Conservation (phyloP, 768 basidiomycete species). For the Phanerochaete sordida region DNA sequence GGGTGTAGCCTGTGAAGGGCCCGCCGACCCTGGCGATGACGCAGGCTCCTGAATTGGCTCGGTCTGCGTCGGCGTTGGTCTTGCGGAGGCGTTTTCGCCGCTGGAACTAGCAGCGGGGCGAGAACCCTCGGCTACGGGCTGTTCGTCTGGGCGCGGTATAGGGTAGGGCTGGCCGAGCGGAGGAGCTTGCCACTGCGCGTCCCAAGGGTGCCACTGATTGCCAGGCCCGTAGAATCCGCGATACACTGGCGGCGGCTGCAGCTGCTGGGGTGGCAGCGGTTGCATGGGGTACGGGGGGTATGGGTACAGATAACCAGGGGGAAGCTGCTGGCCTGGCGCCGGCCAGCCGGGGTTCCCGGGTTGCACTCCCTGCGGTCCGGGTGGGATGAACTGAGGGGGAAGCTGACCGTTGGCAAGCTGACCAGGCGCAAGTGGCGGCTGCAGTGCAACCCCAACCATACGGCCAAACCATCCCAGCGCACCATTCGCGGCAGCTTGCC, state of each 20-base stretch:
- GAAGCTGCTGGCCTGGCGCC: constrained; percentile 28
- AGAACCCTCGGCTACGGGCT: not conserved
- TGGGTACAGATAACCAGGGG: constrained; percentile 15
- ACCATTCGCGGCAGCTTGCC: constrained; percentile 29
- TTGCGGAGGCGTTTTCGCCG: not conserved
- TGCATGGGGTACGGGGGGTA: constrained; percentile 14
- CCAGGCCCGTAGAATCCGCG: constrained; percentile 63
- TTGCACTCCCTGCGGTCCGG: constrained; percentile 25
- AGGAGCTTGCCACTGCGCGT: constrained; percentile 27
- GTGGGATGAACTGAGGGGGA: constrained; percentile 14
- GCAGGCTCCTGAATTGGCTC: not conserved
- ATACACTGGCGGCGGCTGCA: constrained; percentile 51
- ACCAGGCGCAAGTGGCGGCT: constrained; percentile 30
- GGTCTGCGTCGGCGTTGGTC: not conserved
- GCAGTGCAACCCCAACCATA: constrained; percentile 51
- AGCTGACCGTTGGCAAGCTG: constrained; percentile 20
- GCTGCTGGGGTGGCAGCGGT: constrained; percentile 18
- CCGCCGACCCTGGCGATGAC: not conserved
- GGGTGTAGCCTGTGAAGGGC: not conserved
- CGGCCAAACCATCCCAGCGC: constrained; percentile 47
- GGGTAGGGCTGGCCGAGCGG: constrained; percentile 9
- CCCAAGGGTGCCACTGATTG: constrained; percentile 66
- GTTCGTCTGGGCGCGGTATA: constrained; percentile 13
- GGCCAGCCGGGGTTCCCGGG: constrained; percentile 33
- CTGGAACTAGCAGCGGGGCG: not conserved